Percentiles rank a stretch among this genome's conserved stretches.
Conservation (phyloP, 768 basidiomycete genomes). For the Suillus clintonianus region DNA sequence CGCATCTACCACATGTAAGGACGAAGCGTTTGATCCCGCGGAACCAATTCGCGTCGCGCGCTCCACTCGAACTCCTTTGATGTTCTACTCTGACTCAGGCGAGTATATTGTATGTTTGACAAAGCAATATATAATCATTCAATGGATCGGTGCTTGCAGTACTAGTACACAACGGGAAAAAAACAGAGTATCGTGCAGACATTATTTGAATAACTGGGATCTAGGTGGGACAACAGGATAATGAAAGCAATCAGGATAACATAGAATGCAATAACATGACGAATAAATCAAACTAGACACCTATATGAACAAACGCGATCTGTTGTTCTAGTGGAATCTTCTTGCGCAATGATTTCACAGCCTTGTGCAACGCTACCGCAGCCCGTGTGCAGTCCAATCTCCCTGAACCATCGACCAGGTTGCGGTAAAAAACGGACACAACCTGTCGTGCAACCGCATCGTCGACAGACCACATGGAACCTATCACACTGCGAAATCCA, state of each 20-base stretch:
- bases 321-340: constrained; percentile 1
- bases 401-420: neutral
- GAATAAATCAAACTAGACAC: neutral
- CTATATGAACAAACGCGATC: constrained; percentile 3
- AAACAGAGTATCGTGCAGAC: neutral
- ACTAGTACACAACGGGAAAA: no score
- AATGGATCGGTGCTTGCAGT: no score
- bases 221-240: neutral
- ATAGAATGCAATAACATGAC: neutral
- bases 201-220: neutral
- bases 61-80: no score
- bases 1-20: no score
- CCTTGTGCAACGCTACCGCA: neutral
- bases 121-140: no score
- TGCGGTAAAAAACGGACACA: neutral
- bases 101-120: neutral
- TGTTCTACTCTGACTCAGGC: no score
- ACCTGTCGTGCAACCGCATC: constrained; percentile 12
- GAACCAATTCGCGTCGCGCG: no score
- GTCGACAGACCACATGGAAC: constrained; percentile 23
- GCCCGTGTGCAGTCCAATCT: neutral
- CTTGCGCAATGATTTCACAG: neutral
- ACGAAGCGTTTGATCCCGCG: no score
- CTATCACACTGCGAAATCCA: constrained; percentile 21
- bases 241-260: neutral